Percentiles rank a stretch among this genome's conserved stretches.
Conservation (phyloP, 1,284 basidiomycete species). For the Melampsora abietis-canadensis region DNA sequence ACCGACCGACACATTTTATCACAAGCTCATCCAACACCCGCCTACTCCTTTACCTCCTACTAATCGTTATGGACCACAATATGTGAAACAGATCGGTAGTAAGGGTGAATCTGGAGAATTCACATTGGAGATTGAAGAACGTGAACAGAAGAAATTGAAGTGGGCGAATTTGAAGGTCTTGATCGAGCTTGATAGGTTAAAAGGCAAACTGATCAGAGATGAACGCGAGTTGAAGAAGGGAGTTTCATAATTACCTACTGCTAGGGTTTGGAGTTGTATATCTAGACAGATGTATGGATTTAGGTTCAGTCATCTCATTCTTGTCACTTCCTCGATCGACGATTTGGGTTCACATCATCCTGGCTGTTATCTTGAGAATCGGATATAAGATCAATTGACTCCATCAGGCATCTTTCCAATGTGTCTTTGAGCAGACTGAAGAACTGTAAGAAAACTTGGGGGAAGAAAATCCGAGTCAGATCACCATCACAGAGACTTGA, state of each 20-base stretch:
- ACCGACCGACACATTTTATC: conserved; percentile 82
- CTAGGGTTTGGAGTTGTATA: too few relatives aligned
- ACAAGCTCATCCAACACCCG: conserved; percentile 73
- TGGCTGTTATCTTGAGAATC: too few relatives aligned
- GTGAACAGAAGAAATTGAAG: conserved; percentile 29
- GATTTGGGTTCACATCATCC: too few relatives aligned
- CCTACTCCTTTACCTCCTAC: conserved; percentile 74
- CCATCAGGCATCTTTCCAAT: too few relatives aligned
- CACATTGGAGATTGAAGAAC: conserved; percentile 11
- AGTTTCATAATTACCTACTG: background rate
- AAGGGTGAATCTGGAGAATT: conserved; percentile 49
- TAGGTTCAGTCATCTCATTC: too few relatives aligned
- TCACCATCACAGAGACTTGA: too few relatives aligned
- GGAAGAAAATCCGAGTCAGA: too few relatives aligned
- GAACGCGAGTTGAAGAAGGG: conserved; percentile 35
- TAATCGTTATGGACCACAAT: conserved; percentile 56
- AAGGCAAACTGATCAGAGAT: conserved; percentile 17
- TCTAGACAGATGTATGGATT: too few relatives aligned
- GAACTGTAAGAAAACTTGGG: too few relatives aligned
- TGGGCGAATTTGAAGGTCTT: conserved; percentile 26
- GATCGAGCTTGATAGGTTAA: conserved; percentile 27
- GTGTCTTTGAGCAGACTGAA: too few relatives aligned
- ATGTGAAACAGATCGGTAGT: conserved; percentile 48
- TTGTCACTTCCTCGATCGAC: too few relatives aligned
- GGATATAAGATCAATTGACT: too few relatives aligned